These are phyloP conservation scores for Nigrospora oryzae DNA, from an alignment of 2,329 filamentous ascomycete species.

Conservation along the genomic window DNA sequence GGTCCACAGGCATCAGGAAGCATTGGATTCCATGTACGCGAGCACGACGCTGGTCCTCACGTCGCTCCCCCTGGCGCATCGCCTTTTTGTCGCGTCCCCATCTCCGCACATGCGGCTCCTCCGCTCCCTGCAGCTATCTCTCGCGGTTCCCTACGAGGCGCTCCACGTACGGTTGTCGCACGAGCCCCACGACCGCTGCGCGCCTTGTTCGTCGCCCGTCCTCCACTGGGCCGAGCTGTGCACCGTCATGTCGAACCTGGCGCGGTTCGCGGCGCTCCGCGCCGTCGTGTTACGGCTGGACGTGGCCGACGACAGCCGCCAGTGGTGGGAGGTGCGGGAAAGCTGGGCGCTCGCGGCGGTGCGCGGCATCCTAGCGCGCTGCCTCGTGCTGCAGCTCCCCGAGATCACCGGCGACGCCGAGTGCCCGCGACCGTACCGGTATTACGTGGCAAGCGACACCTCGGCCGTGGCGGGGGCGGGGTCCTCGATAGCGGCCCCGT, in stretches of 20 bases:
- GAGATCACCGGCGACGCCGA: slow-evolving; percentile 7
- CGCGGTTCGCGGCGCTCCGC: slow-evolving; percentile 9
- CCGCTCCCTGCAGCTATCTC: slow-evolving; percentile 10
- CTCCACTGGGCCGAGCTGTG: slow-evolving; percentile 11
- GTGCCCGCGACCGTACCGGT: slow-evolving; percentile 8
- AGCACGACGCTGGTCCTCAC: slow-evolving; percentile 10
- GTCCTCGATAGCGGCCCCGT: no score
- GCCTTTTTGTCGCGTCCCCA: slow-evolving; percentile 4
- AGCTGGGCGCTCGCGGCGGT: slow-evolving; percentile 11
- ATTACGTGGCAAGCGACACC: not conserved
- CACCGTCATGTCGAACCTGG: slow-evolving; percentile 10
- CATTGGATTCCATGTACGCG: slow-evolving; percentile 9
- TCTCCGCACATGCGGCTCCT: slow-evolving; percentile 3
- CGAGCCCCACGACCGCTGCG: not conserved
- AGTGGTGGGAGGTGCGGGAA: slow-evolving; percentile 15
- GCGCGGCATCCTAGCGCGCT: slow-evolving; percentile 8
- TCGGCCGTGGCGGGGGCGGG: not conserved
- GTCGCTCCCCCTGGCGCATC: slow-evolving; percentile 9
- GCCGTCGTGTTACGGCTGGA: slow-evolving; percentile 10
- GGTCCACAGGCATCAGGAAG: slow-evolving; percentile 8
- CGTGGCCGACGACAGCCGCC: slow-evolving; percentile 5
- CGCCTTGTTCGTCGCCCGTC: not conserved
- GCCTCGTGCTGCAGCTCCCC: slow-evolving; percentile 11
- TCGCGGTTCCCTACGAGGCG: slow-evolving; percentile 8
- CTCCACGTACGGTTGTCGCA: slow-evolving; percentile 8